Base-by-base conservation (phyloP, 1,284 basidiomycete genomes). In the Cryptococcus sp. region DNA sequence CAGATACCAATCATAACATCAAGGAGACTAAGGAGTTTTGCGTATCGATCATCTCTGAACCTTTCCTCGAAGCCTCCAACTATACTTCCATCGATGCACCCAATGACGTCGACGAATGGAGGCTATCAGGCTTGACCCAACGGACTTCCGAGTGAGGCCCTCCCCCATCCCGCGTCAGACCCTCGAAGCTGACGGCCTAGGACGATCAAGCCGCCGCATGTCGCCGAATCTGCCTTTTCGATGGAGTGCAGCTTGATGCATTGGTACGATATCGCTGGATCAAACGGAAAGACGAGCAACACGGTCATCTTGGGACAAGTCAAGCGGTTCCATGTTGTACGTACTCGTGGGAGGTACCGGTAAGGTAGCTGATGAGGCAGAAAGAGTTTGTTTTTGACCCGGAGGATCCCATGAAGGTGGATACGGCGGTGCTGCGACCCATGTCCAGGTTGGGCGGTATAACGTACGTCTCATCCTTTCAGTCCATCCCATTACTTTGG, bases 31-130 rank as follows among this genome's bases (percentile, higher is more conserved):
- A 82, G 57, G 77, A 84, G 62, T 90, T 89, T 66, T 82, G 81
- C 6, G 81, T 85, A 38, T 85, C 81, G 60, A 82, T 89, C 54
- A 82, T 89, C 60, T 84, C 82, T 53, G 85, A 87, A 65, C 73
- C 82, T 0, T 85, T 86, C 63, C 72, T 82, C 37, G 83, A 86
- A 63, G 83, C 85, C 2, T 81, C 83, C 5, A 88, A 88, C 66
- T 76, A 78, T 50, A 80, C 81, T 7, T 77, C 82, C 7, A 77
- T 85, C 35, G 82, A 87, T 56, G 76, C 83, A 6, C 85, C 86
- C 9, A 74, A 75, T 5, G 76, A 79, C 9, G 75, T 81, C 3
- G 78, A 83, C 62, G 85, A 89, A 68, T 90, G 85, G 85, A 70
- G 77, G 23, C 70, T 88, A 44, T 80, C 82, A 50, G 87, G 87